phyloP scores from a whole-genome alignment of 2,329 filamentous ascomycete species.

The Didymella keratinophila region DNA sequence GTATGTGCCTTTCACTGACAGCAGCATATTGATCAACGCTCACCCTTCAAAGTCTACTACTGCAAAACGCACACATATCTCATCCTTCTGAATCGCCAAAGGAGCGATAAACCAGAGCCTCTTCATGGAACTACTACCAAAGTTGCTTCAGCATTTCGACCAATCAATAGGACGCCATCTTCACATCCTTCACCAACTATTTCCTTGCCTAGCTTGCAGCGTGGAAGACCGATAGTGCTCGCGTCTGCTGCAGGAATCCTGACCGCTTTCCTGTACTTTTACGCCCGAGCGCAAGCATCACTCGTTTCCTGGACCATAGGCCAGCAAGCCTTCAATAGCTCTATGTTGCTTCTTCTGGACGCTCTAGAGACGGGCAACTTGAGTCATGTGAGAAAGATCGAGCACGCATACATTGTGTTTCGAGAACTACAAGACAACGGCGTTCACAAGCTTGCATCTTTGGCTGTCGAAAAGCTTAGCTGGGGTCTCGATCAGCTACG shows the following conservation, averaged over 20 bases:
- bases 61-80: conserved; percentile 59
- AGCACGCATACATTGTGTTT: conserved; percentile 55
- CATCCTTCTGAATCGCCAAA: conserved; percentile 59
- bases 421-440: conserved; percentile 52
- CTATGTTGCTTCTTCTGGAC: conserved; percentile 59
- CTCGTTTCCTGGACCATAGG: conserved; percentile 59
- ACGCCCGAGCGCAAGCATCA: conserved; percentile 53
- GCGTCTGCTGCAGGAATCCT: conserved; percentile 54
- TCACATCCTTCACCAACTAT: conserved; percentile 26
- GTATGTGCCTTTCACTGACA: conserved; percentile 40
- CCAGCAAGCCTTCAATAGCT: conserved; percentile 60
- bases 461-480: conserved; percentile 54
- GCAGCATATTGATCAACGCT: conserved; percentile 14
- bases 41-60: conserved; percentile 50
- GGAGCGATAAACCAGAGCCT: conserved; percentile 34
- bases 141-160: conserved; percentile 20
- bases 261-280: conserved; percentile 58
- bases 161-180: conserved; percentile 24
- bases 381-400: conserved; percentile 43
- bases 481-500: conserved; percentile 38
- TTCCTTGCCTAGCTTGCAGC: conserved; percentile 31
- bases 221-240: conserved; percentile 53
- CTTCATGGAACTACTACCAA: background rate
- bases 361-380: conserved; percentile 54
- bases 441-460: conserved; percentile 56